phyloP scores from a whole-genome alignment of 1,139 yeast genomes.

The Pichia sp. region DNA sequence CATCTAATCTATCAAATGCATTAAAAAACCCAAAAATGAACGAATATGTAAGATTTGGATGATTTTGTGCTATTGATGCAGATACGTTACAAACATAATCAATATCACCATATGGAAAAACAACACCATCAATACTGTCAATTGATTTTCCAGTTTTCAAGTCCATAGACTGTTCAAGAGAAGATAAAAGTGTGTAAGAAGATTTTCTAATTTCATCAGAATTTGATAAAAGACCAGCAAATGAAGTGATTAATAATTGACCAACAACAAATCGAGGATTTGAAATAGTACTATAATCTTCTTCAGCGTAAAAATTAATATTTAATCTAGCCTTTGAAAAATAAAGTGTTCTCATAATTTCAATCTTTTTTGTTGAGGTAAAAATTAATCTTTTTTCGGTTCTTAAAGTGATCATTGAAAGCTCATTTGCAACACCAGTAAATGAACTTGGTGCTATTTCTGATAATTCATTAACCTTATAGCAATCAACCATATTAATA shows the following conservation, averaged over 20 bases:
- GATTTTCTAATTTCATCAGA: constrained; percentile 56
- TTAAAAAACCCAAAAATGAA: constrained; percentile 57
- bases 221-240: constrained; percentile 60
- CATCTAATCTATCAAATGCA: constrained; percentile 40
- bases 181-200: constrained; percentile 59
- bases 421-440: constrained; percentile 46
- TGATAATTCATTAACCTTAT: constrained; percentile 43
- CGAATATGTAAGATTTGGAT: constrained; percentile 58
- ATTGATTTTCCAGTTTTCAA: constrained; percentile 56
- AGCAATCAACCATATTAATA: constrained; percentile 46
- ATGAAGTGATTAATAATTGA: constrained; percentile 55
- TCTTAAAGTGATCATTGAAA: constrained; percentile 50
- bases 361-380: constrained; percentile 55
- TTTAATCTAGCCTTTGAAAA: constrained; percentile 49
- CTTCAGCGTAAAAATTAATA: constrained; percentile 14
- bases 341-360: constrained; percentile 62
- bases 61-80: constrained; percentile 45
- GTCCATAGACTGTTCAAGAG: constrained; percentile 54
- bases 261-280: constrained; percentile 43
- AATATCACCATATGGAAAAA: constrained; percentile 68
- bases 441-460: constrained; percentile 47
- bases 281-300: constrained; percentile 22
- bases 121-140: constrained; percentile 52
- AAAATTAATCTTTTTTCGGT: constrained; percentile 44
- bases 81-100: constrained; percentile 60